Base-by-base conservation (phyloP, 2,329 filamentous ascomycete genomes). In the Aspergillus floridensis region DNA sequence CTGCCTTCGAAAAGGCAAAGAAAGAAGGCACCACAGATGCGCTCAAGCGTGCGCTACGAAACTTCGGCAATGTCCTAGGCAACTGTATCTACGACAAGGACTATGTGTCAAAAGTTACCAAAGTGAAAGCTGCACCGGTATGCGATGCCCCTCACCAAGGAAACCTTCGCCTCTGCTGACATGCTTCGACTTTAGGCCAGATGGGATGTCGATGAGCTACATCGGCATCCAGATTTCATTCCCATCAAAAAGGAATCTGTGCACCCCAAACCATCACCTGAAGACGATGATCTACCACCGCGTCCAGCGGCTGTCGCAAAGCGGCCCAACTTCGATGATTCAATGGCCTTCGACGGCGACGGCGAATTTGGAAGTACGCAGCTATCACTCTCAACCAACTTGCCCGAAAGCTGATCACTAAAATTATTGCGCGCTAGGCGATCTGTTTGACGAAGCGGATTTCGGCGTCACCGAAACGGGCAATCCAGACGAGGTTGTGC, bases 81-180 rank as follows among this genome's bases (percentile, higher is more conserved):
- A 99, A 98, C 73, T 99, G 95, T 80, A 88, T 99, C 60, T 98
- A 99, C 77, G 95, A 99, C 79, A 96, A 97, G 76, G 88, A 93
- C 62, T 99, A 96, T 72, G 81, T 99, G 58, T 84, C 87, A 55
- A 93, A 92, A 73, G 90, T 98, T n/a, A 90, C 88, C 54, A 96
- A 92, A 77, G 82, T 99, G 70, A 98, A 96, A 80, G 85, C 88
- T 16, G 82, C 84, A 58, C 90, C 91, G 4, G 78, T 80, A 73
- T 63, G 76, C 62, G 16, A 35, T 8, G 10, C 4, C 35, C 26
- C 19, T 22, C 1, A 10, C n/a, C n/a, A 24, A 14, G 16, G 4
- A 12, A 35, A 35, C 3, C 8, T 16, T 24, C 32, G 19, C 24
- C 14, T 7, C 49, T 58, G 53, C 59, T 73, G 41, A 72, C 53